Evolutionary conservation across 371 early-diverging fungal genomes (phyloP).

Genomic region (Conidiobolus incongruus): DNA sequence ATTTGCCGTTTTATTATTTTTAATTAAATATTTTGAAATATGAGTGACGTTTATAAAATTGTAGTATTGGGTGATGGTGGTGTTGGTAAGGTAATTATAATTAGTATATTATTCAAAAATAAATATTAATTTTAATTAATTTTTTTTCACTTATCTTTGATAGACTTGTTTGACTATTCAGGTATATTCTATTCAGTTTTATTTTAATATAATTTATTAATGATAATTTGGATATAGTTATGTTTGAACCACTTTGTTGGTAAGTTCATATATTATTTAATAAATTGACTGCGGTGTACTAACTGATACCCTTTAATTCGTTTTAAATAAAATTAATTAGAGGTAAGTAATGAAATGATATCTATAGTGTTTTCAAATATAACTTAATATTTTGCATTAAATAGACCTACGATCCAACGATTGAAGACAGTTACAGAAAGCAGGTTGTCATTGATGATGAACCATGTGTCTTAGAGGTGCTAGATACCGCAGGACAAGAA

Average conservation of each 20-base stretch:
- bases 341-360: too few relatives aligned
- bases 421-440: slow-evolving; percentile 48
- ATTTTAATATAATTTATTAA: background rate
- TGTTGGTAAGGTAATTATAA: slow-evolving; percentile 8
- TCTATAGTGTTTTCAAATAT: too few relatives aligned
- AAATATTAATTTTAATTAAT: background rate
- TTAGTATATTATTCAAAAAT: background rate
- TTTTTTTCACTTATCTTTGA: background rate
- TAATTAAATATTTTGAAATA: too few relatives aligned
- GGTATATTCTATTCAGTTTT: slow-evolving; percentile 1
- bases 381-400: too few relatives aligned
- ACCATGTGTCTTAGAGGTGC: slow-evolving; percentile 76
- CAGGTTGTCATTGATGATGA: slow-evolving; percentile 73
- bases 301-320: background rate
- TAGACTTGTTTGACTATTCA: slow-evolving; percentile 9
- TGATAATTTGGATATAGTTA: slow-evolving; percentile 9
- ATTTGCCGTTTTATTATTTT: too few relatives aligned
- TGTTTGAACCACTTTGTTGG: slow-evolving; percentile 56
- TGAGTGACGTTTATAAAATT: slow-evolving; percentile 8
- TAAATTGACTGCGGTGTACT: too few relatives aligned
- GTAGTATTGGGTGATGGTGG: slow-evolving; percentile 11
- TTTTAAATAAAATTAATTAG: background rate
- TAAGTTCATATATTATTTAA: slow-evolving; percentile 8
- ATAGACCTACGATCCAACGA: slow-evolving; percentile 50
- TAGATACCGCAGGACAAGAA: slow-evolving; percentile 68